phyloP scores from a whole-genome alignment of 768 basidiomycete genomes.

The Rickenella mellea region DNA sequence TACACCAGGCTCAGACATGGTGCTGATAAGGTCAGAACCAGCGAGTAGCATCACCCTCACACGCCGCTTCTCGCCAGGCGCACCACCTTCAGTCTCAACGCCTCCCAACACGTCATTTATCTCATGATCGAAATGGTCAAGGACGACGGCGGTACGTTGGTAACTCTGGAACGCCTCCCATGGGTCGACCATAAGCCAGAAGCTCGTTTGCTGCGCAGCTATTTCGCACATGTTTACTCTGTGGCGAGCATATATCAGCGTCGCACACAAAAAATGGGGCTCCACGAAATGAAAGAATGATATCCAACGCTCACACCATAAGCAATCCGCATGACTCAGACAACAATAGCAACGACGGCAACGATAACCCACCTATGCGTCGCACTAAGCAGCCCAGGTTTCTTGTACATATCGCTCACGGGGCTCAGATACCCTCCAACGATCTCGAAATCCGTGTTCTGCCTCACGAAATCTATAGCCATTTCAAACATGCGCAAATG shows the following conservation, averaged over 20 bases:
- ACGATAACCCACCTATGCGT: constrained; percentile 65
- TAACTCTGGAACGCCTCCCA: constrained; percentile 97
- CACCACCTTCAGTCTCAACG: constrained; percentile 49
- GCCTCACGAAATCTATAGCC: constrained; percentile 92
- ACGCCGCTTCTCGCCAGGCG: constrained; percentile 64
- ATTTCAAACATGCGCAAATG: constrained; percentile 99
- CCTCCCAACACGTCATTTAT: constrained; percentile 84
- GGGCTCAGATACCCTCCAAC: constrained; percentile 95
- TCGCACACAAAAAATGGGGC: too few species aligned
- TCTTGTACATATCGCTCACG: constrained; percentile 94
- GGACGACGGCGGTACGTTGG: constrained; percentile 91
- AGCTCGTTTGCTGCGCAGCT: constrained; percentile 81
- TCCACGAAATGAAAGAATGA: too few species aligned
- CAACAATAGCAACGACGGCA: neutral
- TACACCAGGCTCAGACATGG: constrained; percentile 97
- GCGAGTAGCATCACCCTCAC: constrained; percentile 90
- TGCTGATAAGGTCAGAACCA: constrained; percentile 95
- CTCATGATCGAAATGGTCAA: constrained; percentile 95
- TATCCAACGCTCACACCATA: too few species aligned
- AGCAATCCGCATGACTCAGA: neutral
- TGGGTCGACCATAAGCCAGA: constrained; percentile 95
- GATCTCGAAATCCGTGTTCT: constrained; percentile 89
- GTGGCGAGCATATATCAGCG: constrained; percentile 16
- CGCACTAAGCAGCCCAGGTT: constrained; percentile 84
- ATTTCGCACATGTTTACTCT: constrained; percentile 85